Evolutionary conservation across 257 asterid genomes (phyloP), one percentile per base, ranked within the genome.

Genomic region (Capsicum rhomboideum): DNA sequence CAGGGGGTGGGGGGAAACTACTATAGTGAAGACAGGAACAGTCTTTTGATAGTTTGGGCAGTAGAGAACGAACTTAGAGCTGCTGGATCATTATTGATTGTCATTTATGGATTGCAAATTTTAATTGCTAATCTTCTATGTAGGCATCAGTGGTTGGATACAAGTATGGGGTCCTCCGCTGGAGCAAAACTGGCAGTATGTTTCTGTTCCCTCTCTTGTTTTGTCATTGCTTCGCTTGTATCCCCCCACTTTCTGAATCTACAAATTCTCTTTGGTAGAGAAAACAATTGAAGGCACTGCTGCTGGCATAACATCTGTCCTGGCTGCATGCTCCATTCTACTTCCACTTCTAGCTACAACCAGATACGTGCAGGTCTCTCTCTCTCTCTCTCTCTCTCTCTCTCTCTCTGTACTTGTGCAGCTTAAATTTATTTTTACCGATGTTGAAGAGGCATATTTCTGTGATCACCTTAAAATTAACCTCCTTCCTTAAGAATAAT

Each of bases 271-370:
- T 84, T 64, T 75, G 55, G 80, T 85, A 97, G 99, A 95, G 91
- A 95, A 97, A 91, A 97, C 98, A 85, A 88, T 97, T 83, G 99
- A 97, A 91, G 99, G 99, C 85, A 97, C 98, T 44, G 98, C 97
- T 66, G 98, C 99, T 83, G 98, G 99, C 86, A 97, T 97, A 75
- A 93, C 98, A n/a, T 91, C 98, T 84, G 98, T 95, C 87, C 91
- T 97, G 87, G 96, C 91, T 71, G 93, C 98, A 64, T 97, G 99
- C 90, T 92, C 90, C 82, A 83, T 87, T 81, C 92, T 97, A 54
- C 98, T 94, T 89, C 99, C 98, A 55, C 94, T 94, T 87, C 86
- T 95, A 67, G 98, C 98, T 1, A 90, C 97, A 83, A 85, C 97
- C 23, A 98, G 94, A 72, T 91, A 92, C 88, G 90, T 97, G 72